Conservation (phyloP, 495 filamentous ascomycete species). For the Neurospora sp. region DNA sequence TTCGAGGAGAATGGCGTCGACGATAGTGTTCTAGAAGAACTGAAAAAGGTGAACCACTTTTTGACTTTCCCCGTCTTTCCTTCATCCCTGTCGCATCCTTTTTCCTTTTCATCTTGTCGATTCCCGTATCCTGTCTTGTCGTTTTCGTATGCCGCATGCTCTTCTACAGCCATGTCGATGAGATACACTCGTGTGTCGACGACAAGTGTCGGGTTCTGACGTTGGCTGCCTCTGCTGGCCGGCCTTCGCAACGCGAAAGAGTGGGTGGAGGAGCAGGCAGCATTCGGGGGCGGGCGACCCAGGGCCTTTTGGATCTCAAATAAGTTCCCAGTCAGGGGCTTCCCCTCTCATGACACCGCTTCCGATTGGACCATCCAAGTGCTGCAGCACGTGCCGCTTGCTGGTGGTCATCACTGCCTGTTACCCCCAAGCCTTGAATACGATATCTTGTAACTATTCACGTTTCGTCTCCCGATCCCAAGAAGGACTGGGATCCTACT, state of each 20-base stretch:
- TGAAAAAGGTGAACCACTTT: constrained; percentile 63
- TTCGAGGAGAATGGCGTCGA: constrained; percentile 96
- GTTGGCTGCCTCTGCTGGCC: constrained; percentile 3
- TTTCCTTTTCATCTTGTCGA: constrained; percentile 9
- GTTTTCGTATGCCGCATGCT: not conserved
- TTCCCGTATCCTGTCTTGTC: not conserved
- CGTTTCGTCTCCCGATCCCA: not conserved
- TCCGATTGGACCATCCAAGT: constrained; percentile 17
- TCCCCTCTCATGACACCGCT: constrained; percentile 6
- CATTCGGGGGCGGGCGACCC: constrained; percentile 36
- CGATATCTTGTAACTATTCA: not conserved
- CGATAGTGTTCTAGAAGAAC: constrained; percentile 68
- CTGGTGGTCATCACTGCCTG: not conserved
- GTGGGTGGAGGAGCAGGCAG: constrained; percentile 32
- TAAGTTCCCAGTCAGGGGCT: constrained; percentile 19
- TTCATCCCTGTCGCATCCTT: constrained; percentile 9
- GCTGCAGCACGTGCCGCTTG: constrained; percentile 19
- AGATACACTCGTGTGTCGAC: not conserved
- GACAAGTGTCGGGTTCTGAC: constrained; percentile 11
- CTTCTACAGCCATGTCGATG: not conserved
- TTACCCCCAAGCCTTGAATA: not conserved
- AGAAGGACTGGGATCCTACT: not conserved
- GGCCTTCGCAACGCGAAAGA: constrained; percentile 13
- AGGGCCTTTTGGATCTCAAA: constrained; percentile 43
- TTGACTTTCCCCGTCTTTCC: not conserved